A percentile compares a stretch with the other conserved stretches of the same genome.
These are phyloP conservation scores for Galium porrigens DNA, from an alignment of 305 asterid species.

Conservation along the genomic window DNA sequence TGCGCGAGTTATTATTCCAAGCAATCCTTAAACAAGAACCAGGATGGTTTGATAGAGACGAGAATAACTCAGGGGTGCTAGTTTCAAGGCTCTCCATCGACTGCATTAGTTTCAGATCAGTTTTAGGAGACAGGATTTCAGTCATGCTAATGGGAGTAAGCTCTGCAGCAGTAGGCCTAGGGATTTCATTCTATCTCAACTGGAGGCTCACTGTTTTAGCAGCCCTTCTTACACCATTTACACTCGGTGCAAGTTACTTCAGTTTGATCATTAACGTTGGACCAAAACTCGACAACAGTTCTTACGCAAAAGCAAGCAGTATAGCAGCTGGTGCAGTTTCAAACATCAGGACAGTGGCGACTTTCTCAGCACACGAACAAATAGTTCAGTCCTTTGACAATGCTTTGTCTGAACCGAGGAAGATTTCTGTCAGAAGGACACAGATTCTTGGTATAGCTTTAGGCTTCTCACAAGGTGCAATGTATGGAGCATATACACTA, in stretches of 20 bases:
- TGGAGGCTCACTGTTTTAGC: constrained; percentile 62
- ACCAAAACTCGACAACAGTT: constrained; percentile 47
- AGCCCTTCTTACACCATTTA: constrained; percentile 56
- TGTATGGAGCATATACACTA: constrained; percentile 68
- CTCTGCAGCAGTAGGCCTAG: constrained; percentile 68
- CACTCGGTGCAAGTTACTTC: constrained; percentile 66
- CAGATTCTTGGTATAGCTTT: constrained; percentile 52
- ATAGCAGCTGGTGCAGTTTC: constrained; percentile 72
- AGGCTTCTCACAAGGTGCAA: constrained; percentile 59
- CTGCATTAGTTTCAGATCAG: constrained; percentile 43
- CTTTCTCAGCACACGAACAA: constrained; percentile 56
- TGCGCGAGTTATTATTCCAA: constrained; percentile 38
- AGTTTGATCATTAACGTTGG: constrained; percentile 60
- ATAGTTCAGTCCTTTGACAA: constrained; percentile 47
- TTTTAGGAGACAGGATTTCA: constrained; percentile 58
- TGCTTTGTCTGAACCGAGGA: constrained; percentile 44
- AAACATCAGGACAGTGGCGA: constrained; percentile 62
- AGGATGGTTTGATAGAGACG: constrained; percentile 62
- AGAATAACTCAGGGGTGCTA: constrained; percentile 55
- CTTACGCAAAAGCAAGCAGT: constrained; percentile 55
- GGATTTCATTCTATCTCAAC: constrained; percentile 41
- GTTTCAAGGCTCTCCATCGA: constrained; percentile 54
- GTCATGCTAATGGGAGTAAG: constrained; percentile 61
- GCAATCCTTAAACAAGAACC: constrained; percentile 64
- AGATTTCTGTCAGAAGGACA: constrained; percentile 36